Percentiles rank a stretch among this genome's conserved stretches.
Conservation (phyloP, 176 grass and related monocot species). For the Canna indica region DNA sequence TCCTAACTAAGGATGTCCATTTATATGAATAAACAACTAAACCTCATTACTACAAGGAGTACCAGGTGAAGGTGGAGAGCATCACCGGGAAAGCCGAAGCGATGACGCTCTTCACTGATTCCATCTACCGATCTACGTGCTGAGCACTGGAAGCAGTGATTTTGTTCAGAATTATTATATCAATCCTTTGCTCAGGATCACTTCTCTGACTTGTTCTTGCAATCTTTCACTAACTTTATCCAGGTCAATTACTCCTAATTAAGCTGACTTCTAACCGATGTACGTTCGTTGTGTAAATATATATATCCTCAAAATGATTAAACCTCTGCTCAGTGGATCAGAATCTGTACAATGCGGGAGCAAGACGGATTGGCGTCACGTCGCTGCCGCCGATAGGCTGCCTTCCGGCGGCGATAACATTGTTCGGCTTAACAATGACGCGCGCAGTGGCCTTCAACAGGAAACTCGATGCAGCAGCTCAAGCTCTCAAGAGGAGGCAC, state of each 20-base stretch:
- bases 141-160: slow-evolving; percentile 78
- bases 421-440: slow-evolving; percentile 74
- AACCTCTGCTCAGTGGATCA: slow-evolving; percentile 12
- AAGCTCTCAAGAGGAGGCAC: slow-evolving; percentile 28
- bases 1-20: neutral
- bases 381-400: slow-evolving; percentile 78
- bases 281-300: neutral
- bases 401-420: slow-evolving; percentile 57
- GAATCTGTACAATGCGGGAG: slow-evolving; percentile 56
- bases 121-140: slow-evolving; percentile 75
- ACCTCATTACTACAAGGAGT: slow-evolving; percentile 66
- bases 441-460: slow-evolving; percentile 51
- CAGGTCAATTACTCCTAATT: slow-evolving; percentile 28
- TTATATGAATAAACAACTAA: neutral
- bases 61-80: slow-evolving; percentile 39
- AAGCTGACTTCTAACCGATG: too few species aligned
- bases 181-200: slow-evolving; percentile 42
- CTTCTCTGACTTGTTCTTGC: slow-evolving; percentile 51
- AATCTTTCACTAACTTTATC: slow-evolving; percentile 47
- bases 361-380: slow-evolving; percentile 81
- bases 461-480: slow-evolving; percentile 40
- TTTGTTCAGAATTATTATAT: slow-evolving; percentile 96
- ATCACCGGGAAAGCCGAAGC: slow-evolving; percentile 36
- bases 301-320: neutral
- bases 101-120: slow-evolving; percentile 42